Percentiles rank a stretch among this genome's conserved stretches.
These are phyloP conservation scores for Meredithiella fracta DNA, from an alignment of 2,329 filamentous ascomycete species.

Conservation along the genomic window DNA sequence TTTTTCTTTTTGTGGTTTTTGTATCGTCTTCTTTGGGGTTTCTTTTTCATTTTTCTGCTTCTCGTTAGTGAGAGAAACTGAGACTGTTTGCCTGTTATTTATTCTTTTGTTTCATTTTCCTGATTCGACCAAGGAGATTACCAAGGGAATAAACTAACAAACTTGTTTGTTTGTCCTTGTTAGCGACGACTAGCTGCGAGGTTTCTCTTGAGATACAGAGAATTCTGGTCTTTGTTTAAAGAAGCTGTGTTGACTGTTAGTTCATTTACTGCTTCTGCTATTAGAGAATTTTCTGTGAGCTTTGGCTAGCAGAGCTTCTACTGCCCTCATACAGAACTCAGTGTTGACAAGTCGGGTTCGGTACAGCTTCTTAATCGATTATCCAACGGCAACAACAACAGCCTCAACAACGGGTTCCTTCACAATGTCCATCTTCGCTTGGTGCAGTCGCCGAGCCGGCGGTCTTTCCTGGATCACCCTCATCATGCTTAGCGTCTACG, in stretches of 20 bases:
- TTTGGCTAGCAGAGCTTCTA: too few relatives aligned
- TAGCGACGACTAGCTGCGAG: neutral
- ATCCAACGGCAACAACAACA: neutral
- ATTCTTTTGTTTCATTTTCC: neutral
- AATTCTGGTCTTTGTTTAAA: too few relatives aligned
- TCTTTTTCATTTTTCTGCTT: neutral
- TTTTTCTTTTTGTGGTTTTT: neutral
- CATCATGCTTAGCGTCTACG: conserved; percentile 35
- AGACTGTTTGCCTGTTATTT: neutral
- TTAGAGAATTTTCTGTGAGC: too few relatives aligned
- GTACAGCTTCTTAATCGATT: too few relatives aligned
- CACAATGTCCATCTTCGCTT: conserved; percentile 36
- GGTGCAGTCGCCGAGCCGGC: conserved; percentile 37
- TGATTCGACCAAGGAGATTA: neutral
- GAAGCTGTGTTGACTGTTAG: too few relatives aligned
- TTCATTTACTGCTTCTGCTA: too few relatives aligned
- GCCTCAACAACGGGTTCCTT: neutral
- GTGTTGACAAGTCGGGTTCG: too few relatives aligned
- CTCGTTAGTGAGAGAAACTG: neutral
- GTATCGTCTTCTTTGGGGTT: neutral
- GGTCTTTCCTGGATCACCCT: conserved; percentile 38
- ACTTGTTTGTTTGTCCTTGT: neutral
- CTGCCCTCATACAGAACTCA: too few relatives aligned
- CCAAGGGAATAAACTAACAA: neutral
- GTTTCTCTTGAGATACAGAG: too few relatives aligned